Percentiles rank a stretch among this genome's conserved stretches.
Conservation (phyloP, 306 rosid genomes). For the Lithocarpus polystachyus region DNA sequence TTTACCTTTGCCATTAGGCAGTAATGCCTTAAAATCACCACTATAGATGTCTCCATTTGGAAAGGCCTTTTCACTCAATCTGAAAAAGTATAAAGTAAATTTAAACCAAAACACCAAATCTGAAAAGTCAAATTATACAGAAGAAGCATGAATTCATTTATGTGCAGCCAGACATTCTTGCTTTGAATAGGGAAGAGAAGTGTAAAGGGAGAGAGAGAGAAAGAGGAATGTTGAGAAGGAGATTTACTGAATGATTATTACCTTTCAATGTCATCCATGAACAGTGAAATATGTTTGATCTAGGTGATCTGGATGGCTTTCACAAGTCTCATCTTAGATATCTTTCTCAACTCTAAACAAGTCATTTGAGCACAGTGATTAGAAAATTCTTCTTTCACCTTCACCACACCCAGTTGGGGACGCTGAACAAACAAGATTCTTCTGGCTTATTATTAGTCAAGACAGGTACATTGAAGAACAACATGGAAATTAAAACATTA, state of each 20-base stretch:
- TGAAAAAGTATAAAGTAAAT: constrained; percentile 26
- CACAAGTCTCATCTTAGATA: constrained; percentile 8
- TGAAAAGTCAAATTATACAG: neutral
- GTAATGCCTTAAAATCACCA: constrained; percentile 51
- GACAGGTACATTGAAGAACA: neutral
- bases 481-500: neutral
- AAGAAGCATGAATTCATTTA: neutral
- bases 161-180: neutral
- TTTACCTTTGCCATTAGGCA: constrained; percentile 81
- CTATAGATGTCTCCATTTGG: constrained; percentile 65
- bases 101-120: constrained; percentile 15
- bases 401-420: neutral
- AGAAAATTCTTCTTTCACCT: constrained; percentile 20
- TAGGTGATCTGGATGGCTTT: constrained; percentile 22
- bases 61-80: constrained; percentile 52
- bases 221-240: constrained; percentile 7
- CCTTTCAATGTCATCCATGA: constrained; percentile 61
- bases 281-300: constrained; percentile 11
- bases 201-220: neutral
- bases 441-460: neutral
- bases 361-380: constrained; percentile 10
- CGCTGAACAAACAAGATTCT: neutral
- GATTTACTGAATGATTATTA: constrained; percentile 23
- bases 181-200: neutral
- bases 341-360: constrained; percentile 17